Evolutionary conservation across 345 rosid species (phyloP).

Genomic region (Passiflora organensis): DNA sequence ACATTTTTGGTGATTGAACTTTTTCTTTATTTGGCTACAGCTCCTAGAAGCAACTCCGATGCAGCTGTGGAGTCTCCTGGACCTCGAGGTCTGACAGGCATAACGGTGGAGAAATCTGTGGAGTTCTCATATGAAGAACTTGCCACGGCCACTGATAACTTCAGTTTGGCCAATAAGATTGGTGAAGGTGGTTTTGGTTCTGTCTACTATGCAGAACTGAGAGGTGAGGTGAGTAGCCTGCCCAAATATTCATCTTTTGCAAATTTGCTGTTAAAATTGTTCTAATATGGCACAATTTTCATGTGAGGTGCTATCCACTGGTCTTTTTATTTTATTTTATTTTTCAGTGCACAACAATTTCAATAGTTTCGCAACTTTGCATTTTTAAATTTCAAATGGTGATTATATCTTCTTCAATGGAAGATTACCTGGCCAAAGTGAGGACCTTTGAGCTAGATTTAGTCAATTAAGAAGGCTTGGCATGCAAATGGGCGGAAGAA

Average conservation of each 20-base stretch:
- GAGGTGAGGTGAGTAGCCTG: constrained; percentile 76
- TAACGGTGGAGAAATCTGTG: constrained; percentile 80
- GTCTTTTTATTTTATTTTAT: neutral
- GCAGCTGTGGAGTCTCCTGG: constrained; percentile 31
- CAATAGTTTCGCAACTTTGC: too few species aligned
- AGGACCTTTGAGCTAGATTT: too few species aligned
- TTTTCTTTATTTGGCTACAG: constrained; percentile 22
- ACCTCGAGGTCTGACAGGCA: constrained; percentile 45
- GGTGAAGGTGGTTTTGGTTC: constrained; percentile 94
- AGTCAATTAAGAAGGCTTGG: too few species aligned
- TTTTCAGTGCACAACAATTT: neutral
- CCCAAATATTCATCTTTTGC: neutral
- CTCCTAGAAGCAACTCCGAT: constrained; percentile 21
- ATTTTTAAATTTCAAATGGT: too few species aligned
- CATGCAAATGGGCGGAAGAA: too few species aligned
- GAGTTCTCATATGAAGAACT: constrained; percentile 92
- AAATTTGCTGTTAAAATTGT: constrained; percentile 1
- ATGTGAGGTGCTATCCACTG: neutral
- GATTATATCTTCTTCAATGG: too few species aligned
- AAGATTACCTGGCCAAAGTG: too few species aligned
- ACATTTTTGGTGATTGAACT: constrained; percentile 7
- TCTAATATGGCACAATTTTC: constrained; percentile 3
- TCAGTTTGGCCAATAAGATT: constrained; percentile 79
- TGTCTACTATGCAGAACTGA: constrained; percentile 80
- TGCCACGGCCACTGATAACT: constrained; percentile 75